phyloP scores from a whole-genome alignment of 2,329 filamentous ascomycete genomes.

The Ploettnerulaceae sp. region DNA sequence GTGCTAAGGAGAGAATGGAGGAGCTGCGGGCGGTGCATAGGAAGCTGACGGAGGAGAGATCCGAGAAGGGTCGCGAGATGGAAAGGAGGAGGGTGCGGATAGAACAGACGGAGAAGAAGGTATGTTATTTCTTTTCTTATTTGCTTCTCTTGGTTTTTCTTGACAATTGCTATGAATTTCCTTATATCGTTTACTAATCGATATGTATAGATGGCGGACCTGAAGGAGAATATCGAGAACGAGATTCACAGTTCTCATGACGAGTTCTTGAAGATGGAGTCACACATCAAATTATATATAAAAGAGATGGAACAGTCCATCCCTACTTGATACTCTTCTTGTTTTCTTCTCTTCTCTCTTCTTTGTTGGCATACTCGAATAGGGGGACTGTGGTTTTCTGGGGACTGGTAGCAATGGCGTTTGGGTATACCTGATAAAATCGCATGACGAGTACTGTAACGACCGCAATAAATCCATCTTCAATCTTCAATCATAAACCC shows the following conservation, averaged over 20 bases:
- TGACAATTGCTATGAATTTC: no score
- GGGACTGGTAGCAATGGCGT: slow-evolving; percentile 22
- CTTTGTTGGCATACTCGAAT: slow-evolving; percentile 6
- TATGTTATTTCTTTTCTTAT: slow-evolving; percentile 38
- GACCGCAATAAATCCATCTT: slow-evolving; percentile 14
- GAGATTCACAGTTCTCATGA: slow-evolving; percentile 88
- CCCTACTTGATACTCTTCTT: slow-evolving; percentile 12
- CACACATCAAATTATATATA: slow-evolving; percentile 95
- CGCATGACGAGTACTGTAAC: slow-evolving; percentile 33
- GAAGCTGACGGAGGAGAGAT: slow-evolving; percentile 76
- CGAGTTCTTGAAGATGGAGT: slow-evolving; percentile 96
- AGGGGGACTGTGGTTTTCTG: background rate
- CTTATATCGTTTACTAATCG: no score
- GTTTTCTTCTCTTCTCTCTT: slow-evolving; percentile 17
- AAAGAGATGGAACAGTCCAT: slow-evolving; percentile 97
- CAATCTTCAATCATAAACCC: no score
- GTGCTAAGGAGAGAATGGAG: slow-evolving; percentile 85
- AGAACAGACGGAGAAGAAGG: slow-evolving; percentile 98
- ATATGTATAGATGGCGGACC: slow-evolving; percentile 77
- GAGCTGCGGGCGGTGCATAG: slow-evolving; percentile 76
- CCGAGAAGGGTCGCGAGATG: slow-evolving; percentile 85
- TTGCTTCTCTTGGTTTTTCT: slow-evolving; percentile 5
- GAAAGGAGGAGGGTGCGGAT: slow-evolving; percentile 89
- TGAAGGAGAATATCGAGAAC: slow-evolving; percentile 95
- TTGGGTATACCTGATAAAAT: slow-evolving; percentile 33